Evolutionary conservation across 2,329 filamentous ascomycete genomes (phyloP), one percentile per base, ranked within the genome.

Genomic region (Neoscytalidium dimidiatum): DNA sequence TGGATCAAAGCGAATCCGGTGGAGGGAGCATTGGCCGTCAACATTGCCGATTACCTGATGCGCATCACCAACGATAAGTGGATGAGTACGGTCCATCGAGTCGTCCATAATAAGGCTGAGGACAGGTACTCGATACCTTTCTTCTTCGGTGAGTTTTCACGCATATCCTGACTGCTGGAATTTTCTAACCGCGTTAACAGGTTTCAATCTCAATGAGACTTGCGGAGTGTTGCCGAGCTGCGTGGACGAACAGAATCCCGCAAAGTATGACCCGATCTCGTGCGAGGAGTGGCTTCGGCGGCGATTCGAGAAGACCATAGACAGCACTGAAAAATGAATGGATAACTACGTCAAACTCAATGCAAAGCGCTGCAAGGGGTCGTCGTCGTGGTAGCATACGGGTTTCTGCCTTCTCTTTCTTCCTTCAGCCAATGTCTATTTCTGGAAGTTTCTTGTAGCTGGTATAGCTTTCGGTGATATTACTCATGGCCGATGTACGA

Each of bases 81-180:
- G 71, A 73, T 74, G 53, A 75, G 73, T 7, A 80, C 78, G 4
- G 78, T 81, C 7, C 78, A 81, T 66, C 68, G 78, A 0, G 77
- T 81, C 80, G 82, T 66, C 74, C 69, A 63, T 72, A 75, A 29
- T 79, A 84, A 84, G 68, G 74, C 77, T 0, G 81, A 19, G 23
- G 51, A 82, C 61, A 75, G 84, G 14, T 82, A 84, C 46, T 85
- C 81, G 0, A 84, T 86, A 81, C 83, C 84, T 0, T 86, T 86
- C 70, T 86, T 86, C 72, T 83, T 86, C 68, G 81, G 81, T 0
- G 80, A 85, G 64, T 56, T 5, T 60, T 33, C 1, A 11, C 19
- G 2, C n/a, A n/a, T 7, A 2, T 26, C 4, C 0, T 3, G 14
- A 29, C 84, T 85, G 68, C 82, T 83, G 56, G 62, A 81, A 81